Base-by-base conservation (phyloP, 225 moss, liverwort and hornwort species). In the Polytrichum formosum region DNA sequence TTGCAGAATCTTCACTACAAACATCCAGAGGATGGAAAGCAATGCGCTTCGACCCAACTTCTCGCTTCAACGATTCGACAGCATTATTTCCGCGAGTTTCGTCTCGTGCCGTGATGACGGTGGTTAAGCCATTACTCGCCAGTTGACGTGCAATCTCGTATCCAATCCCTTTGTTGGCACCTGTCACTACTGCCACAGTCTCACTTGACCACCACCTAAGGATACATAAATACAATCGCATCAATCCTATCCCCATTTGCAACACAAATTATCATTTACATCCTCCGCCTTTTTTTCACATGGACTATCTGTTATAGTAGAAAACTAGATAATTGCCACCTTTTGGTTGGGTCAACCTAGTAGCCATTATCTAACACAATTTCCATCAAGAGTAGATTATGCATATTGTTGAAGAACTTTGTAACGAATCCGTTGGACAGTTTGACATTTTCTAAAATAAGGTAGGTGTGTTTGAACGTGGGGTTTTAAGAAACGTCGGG, bases 101-200 rank as follows among this genome's bases (percentile, higher is more conserved):
- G 54, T 86, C 77, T 17, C 82, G 74, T 0, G 85, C 82, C 21
- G 85, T 82, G 30, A 86, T 53, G 46, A 82, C 79, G 1, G 82
- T 82, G 7, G 79, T 82, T 69, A 86, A 20, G 26, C 85, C 85
- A 22, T 82, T 79, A 5, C 30, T 61, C 2, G 82, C 77, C 29
- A 86, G 67, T 67, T 86, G 82, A 8, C 75, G 70, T 4, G 82
- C 80, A 61, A 86, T 67, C 61, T 86, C 82, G 6, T 72, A 82
- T 9, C 85, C 82, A 10, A 86, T 18, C 8, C 86, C 86, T 61
- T 73, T 75, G 67, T 86, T 82, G 0, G 82, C 53, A 22, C 82
- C 85, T 1, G 85, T 86, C 16, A 86, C 70, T 18, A 86, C 85
- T 55, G 85, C 85, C 75, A 86, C 82, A 10, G 82, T 80, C 55